Base-by-base conservation (phyloP, 2,329 filamentous ascomycete genomes). In the Aquanectria penicillioides region DNA sequence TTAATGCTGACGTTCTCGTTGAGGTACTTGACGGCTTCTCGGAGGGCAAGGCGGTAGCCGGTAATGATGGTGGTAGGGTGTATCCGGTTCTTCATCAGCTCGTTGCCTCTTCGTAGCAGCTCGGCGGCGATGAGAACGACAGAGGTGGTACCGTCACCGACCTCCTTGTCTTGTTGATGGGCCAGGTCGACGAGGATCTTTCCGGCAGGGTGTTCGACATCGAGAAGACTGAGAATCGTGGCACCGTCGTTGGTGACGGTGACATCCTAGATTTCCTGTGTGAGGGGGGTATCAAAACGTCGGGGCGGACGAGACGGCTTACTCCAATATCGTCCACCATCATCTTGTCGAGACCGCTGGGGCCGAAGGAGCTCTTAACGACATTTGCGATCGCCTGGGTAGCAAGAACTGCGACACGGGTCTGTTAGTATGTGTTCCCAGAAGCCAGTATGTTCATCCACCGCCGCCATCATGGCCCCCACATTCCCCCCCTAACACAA, bases 261-360 rank as follows among this genome's bases (percentile, higher is more conserved):
- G 59, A 99, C 95, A 82, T 99, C 95, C 90, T 93, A 70, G 37
- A 50, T 57, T 57, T 36, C 52, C 36, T 62, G 63, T 69, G 60
- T 68, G 69, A 61, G 55, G 57, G 48, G 34, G 59, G 37, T 38
- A 59, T 44, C 18, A 48, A 57, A 55, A 60, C 53, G 63, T 62
- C 56, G 49, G 63, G 56, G 50, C 37, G 23, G 25, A 44, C 15
- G 28, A 33, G 51, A 53, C 65, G 62, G 71, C 89, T 71, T 86
- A 93, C 90, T 74, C 95, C 95, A 77, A 99, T 98, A 76, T 99
- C 95, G 81, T 99, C 95, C 71, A 99, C 95, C 95, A 99, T 98
- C 95, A 99, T 99, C 87, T 99, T 99, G 78, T 99, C 95, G 67
- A 99, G 86, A 44, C 95, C 95, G 63, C 93, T 97, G 48, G 95